Conservation (phyloP, 768 basidiomycete species). For the Paxillus involutus region DNA sequence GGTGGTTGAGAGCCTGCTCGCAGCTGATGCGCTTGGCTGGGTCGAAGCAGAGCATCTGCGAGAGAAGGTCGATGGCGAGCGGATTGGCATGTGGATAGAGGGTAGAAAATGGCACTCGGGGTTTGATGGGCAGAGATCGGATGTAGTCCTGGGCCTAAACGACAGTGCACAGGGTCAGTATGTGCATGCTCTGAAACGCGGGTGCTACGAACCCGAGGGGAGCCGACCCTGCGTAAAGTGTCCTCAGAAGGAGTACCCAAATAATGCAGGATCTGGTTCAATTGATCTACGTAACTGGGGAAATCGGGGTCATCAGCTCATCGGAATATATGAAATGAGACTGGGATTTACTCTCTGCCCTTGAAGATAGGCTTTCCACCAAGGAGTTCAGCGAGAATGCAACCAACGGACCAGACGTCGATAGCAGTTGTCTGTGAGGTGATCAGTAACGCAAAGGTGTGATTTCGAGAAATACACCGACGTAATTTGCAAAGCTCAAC, state of each 20-base stretch:
- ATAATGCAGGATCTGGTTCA: conserved; percentile 97
- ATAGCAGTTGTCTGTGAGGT: conserved; percentile 75
- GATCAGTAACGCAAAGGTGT: conserved; percentile 13
- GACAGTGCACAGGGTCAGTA: conserved; percentile 1
- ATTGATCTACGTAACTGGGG: conserved; percentile 90
- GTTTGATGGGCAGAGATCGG: conserved; percentile 95
- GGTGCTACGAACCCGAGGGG: conserved; percentile 69
- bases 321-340: background rate
- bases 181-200: background rate
- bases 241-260: conserved; percentile 98
- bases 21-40: conserved; percentile 96
- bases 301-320: background rate
- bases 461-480: conserved; percentile 36
- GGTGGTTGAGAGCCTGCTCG: conserved; percentile 92
- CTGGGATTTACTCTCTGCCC: conserved; percentile 80
- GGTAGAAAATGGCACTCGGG: conserved; percentile 87
- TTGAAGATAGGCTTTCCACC: conserved; percentile 97
- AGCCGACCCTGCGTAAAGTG: conserved; percentile 93
- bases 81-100: conserved; percentile 95
- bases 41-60: conserved; percentile 92
- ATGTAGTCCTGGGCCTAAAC: conserved; percentile 94
- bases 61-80: conserved; percentile 88
- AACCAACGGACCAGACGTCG: conserved; percentile 96
- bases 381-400: conserved; percentile 89
- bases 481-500: conserved; percentile 95